Percentiles rank a stretch among this genome's conserved stretches.
Evolutionary conservation across 768 basidiomycete species (phyloP).

Genomic region (Mycena galopus): DNA sequence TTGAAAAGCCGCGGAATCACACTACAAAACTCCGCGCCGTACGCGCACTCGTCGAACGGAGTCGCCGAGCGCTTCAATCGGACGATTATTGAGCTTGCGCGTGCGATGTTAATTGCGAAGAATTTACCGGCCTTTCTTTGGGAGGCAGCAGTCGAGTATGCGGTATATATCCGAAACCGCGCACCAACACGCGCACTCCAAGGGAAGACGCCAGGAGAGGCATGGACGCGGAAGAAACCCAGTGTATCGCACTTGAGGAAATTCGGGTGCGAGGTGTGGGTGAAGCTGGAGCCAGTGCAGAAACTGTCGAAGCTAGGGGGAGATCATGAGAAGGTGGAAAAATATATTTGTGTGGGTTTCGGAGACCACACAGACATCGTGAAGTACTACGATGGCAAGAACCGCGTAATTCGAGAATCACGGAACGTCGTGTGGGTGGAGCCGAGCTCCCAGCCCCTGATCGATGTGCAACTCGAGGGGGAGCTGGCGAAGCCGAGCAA

Average conservation of each 20-base stretch:
- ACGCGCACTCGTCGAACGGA: conserved; percentile 55
- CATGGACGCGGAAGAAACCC: conserved; percentile 27
- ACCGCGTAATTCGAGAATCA: conserved; percentile 19
- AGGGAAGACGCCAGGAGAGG: conserved; percentile 27
- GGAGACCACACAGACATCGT: conserved; percentile 22
- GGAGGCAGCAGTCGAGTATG: conserved; percentile 40
- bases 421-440: conserved; percentile 16
- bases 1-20: conserved; percentile 43
- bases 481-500: conserved; percentile 25
- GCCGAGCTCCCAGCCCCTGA: conserved; percentile 16
- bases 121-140: conserved; percentile 39
- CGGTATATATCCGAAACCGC: conserved; percentile 41
- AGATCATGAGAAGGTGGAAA: conserved; percentile 21
- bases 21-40: conserved; percentile 48
- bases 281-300: conserved; percentile 24
- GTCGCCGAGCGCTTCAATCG: conserved; percentile 55
- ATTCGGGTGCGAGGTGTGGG: conserved; percentile 34
- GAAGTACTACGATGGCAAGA: conserved; percentile 30
- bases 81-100: conserved; percentile 45
- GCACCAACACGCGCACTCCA: conserved; percentile 29
- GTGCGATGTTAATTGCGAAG: conserved; percentile 48
- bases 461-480: conserved; percentile 32
- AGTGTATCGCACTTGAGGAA: conserved; percentile 26
- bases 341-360: conserved; percentile 33
- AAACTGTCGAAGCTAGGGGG: conserved; percentile 32